These are phyloP conservation scores for Phytophthora ramorum DNA, from an alignment of 352 stramenopile species.

Conservation along the genomic window DNA sequence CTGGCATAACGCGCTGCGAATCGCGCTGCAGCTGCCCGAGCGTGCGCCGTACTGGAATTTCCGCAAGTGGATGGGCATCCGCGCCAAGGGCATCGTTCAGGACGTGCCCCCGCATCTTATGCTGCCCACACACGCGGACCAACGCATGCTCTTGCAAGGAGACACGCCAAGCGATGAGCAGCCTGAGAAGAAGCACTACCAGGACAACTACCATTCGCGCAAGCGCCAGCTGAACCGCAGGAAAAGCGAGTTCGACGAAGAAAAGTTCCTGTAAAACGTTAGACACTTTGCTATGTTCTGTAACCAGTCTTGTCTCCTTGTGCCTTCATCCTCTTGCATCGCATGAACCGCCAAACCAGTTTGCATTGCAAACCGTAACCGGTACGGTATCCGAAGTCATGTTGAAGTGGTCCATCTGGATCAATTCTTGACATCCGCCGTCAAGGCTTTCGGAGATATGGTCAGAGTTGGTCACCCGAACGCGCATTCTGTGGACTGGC, in stretches of 20 bases:
- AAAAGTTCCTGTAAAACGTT: slow-evolving; percentile 51
- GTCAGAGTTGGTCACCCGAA: slow-evolving; percentile 7
- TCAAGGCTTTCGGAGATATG: slow-evolving; percentile 4
- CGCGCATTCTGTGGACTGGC: slow-evolving; percentile 1
- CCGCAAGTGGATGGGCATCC: slow-evolving; percentile 87
- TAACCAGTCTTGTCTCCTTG: slow-evolving; percentile 21
- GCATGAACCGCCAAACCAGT: neutral
- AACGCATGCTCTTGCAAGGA: slow-evolving; percentile 33
- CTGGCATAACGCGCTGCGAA: slow-evolving; percentile 76
- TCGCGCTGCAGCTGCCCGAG: slow-evolving; percentile 69
- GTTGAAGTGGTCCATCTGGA: slow-evolving; percentile 5
- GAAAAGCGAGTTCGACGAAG: slow-evolving; percentile 28
- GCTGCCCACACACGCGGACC: slow-evolving; percentile 47
- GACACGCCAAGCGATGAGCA: slow-evolving; percentile 10
- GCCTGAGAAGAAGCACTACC: slow-evolving; percentile 18
- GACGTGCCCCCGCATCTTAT: slow-evolving; percentile 71
- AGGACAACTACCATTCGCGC: slow-evolving; percentile 43
- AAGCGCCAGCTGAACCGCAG: slow-evolving; percentile 43
- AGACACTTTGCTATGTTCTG: slow-evolving; percentile 26
- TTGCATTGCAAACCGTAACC: no score
- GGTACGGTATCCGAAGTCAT: slow-evolving; percentile 2
- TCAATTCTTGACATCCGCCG: slow-evolving; percentile 5
- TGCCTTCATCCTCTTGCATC: slow-evolving; percentile 1
- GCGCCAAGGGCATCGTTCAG: slow-evolving; percentile 57
- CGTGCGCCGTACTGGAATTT: slow-evolving; percentile 87